Evolutionary conservation across 2,329 filamentous ascomycete genomes (phyloP).

Genomic region (Cercospora zeae-maydis): DNA sequence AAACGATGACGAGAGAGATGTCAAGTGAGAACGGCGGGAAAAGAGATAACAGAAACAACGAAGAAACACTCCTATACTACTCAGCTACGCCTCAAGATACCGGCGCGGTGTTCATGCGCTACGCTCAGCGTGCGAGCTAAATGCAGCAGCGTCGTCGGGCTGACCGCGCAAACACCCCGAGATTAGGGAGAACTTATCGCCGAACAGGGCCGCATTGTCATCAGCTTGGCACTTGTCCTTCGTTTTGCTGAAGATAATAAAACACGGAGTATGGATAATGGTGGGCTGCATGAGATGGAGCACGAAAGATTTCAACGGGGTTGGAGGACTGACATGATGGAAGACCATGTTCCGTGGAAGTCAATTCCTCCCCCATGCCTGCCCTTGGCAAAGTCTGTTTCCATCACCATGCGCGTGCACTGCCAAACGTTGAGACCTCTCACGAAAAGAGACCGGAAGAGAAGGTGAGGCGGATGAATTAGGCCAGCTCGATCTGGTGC

Average conservation of each 20-base stretch:
- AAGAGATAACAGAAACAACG: neutral
- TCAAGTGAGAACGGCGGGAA: neutral
- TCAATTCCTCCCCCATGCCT: neutral
- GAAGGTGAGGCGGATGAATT: neutral
- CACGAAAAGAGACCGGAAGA: neutral
- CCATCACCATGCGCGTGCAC: neutral
- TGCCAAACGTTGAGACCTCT: neutral
- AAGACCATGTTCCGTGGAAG: neutral
- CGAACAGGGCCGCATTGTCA: neutral
- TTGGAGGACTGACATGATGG: neutral
- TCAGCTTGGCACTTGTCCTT: neutral
- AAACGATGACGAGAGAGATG: neutral
- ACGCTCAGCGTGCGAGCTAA: neutral
- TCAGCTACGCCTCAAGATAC: neutral
- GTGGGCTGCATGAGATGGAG: neutral
- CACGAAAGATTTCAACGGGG: neutral
- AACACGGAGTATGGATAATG: neutral
- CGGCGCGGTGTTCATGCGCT: neutral
- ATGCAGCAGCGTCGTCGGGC: conserved; percentile 1
- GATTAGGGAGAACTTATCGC: neutral
- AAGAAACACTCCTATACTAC: neutral
- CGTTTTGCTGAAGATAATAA: neutral
- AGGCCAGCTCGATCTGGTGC: neutral
- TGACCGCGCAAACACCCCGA: neutral
- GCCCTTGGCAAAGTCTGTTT: neutral